A percentile compares a stretch with the other conserved stretches of the same genome.
phyloP scores from a whole-genome alignment of 2,329 filamentous ascomycete genomes.

The Neonectria neomacrospora region DNA sequence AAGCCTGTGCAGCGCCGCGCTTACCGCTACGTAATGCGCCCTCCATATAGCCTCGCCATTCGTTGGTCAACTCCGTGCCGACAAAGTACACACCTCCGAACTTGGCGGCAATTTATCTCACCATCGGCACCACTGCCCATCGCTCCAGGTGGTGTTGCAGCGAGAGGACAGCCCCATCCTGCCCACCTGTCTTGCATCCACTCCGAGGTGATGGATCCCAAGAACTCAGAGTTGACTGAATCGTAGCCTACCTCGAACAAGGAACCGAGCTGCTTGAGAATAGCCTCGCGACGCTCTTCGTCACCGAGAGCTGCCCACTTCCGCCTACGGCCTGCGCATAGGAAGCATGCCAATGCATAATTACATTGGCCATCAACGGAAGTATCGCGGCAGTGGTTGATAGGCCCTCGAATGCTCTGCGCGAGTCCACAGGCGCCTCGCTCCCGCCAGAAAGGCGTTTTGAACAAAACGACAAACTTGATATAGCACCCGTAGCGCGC shows the following conservation, averaged over 20 bases:
- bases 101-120: neutral
- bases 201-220: constrained; percentile 14
- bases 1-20: constrained; percentile 14
- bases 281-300: neutral
- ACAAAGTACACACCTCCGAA: constrained; percentile 26
- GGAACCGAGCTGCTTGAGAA: constrained; percentile 15
- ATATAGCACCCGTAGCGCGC: constrained; percentile 27
- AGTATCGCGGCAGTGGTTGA: constrained; percentile 21
- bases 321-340: constrained; percentile 5
- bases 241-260: constrained; percentile 18
- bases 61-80: constrained; percentile 25
- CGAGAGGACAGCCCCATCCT: constrained; percentile 22
- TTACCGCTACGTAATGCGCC: constrained; percentile 30
- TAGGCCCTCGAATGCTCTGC: constrained; percentile 22
- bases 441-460: constrained; percentile 26
- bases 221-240: constrained; percentile 13
- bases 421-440: constrained; percentile 24
- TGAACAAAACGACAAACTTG: constrained; percentile 29
- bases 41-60: constrained; percentile 32
- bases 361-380: constrained; percentile 16
- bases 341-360: constrained; percentile 20
- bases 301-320: constrained; percentile 6
- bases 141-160: constrained; percentile 4
- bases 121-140: neutral
- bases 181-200: constrained; percentile 27